Evolutionary conservation across 768 basidiomycete genomes (phyloP).

Genomic region (Leccinum aurantiacum): DNA sequence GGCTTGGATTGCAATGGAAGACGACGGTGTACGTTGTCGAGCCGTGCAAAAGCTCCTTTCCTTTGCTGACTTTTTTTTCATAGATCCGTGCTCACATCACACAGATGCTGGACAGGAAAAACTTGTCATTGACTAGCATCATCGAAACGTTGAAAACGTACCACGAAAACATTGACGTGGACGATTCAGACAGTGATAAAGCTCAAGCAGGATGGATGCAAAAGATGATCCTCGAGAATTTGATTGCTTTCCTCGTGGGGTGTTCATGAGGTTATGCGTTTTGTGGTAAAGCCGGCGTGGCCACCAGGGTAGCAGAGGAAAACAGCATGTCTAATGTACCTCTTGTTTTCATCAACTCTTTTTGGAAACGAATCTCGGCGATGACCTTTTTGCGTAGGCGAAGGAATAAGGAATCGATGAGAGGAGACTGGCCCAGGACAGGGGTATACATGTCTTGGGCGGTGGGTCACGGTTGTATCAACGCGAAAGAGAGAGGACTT

Average conservation of each 20-base stretch:
- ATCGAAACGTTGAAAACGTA: conserved; percentile 69
- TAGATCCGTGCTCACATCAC: conserved; percentile 78
- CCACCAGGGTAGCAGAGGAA: conserved; percentile 48
- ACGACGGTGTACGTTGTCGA: conserved; percentile 77
- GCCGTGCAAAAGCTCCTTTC: not conserved
- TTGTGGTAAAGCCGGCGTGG: conserved; percentile 16
- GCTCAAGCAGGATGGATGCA: conserved; percentile 49
- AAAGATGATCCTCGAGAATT: conserved; percentile 64
- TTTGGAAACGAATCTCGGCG: conserved; percentile 85
- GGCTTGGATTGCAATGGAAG: conserved; percentile 96
- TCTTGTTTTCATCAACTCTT: conserved; percentile 75
- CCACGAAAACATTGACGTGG: conserved; percentile 70
- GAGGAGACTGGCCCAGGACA: conserved; percentile 90
- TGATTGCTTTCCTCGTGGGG: conserved; percentile 60
- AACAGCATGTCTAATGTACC: conserved; percentile 93
- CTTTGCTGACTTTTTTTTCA: conserved; percentile 14
- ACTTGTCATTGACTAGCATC: conserved; percentile 68
- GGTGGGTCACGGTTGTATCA: conserved; percentile 2
- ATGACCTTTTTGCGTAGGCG: conserved; percentile 82
- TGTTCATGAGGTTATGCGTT: conserved; percentile 25
- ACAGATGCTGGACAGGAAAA: conserved; percentile 75
- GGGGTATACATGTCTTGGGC: conserved; percentile 83
- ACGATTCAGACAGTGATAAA: conserved; percentile 33
- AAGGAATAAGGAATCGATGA: conserved; percentile 84
- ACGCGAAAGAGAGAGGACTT: conserved; percentile 26